Evolutionary conservation across 2,329 filamentous ascomycete genomes (phyloP), one percentile per base, ranked within the genome.

Genomic region (Alternaria sp.): DNA sequence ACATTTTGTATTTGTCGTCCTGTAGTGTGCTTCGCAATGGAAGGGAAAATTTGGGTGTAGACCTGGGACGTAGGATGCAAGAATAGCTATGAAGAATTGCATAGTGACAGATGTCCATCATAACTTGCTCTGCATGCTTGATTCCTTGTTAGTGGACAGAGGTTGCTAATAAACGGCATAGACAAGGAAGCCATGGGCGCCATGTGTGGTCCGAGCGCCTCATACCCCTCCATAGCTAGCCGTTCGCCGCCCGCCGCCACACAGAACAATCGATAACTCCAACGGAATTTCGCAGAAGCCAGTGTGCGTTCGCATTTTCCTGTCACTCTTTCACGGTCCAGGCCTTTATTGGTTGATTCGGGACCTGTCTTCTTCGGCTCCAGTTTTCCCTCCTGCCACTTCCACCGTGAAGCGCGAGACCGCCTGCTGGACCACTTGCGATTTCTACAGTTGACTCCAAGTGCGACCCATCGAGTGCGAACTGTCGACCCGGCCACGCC

Each of bases 281-380:
- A 54, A 58, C 58, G 39, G 61, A 72, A 72, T 66, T 73, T 75
- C 66, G 66, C 57, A 60, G 67, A 65, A 51, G 47, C 54, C 56
- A 66, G 65, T 73, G 72, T 56, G 52, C 43, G 57, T 51, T 49
- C 36, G 70, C 72, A 66, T 70, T 70, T 68, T 62, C 62, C 64
- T 65, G 32, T 57, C 60, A 54, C 64, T 66, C 62, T 62, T 63
- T 66, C 57, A 57, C 62, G 67, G 64, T 69, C 66, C 62, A 72
- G 67, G 64, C 66, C 65, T 70, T 69, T 39, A 62, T 64, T 70
- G 67, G 64, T 67, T 65, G 51, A 65, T 64, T 65, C 65, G 61
- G 65, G 67, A 65, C 61, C 66, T 41, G 49, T 54, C 46, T 60
- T 57, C 51, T 56, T 57, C 24, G 63, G 57, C 59, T 64, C 57